Evolutionary conservation across 352 stramenopile genomes (phyloP).

Genomic region (Aphanomyces cochlioides): DNA sequence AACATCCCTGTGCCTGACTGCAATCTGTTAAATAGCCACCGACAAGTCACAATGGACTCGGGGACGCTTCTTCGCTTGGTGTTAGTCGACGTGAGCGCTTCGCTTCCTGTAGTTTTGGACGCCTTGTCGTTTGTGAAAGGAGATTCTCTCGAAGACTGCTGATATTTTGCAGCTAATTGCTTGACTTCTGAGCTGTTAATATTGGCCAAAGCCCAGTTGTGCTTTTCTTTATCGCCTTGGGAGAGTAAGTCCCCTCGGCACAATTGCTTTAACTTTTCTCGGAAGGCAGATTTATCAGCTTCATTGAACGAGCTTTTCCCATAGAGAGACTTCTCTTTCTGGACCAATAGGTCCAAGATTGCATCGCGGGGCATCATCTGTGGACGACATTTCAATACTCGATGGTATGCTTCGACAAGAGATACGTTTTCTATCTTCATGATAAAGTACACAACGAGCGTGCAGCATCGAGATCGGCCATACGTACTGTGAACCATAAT

Average conservation of each 20-base stretch:
- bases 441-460: slow-evolving; percentile 64
- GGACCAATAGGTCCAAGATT: slow-evolving; percentile 47
- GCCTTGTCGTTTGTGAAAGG: not conserved
- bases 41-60: slow-evolving; percentile 64
- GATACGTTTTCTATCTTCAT: slow-evolving; percentile 57
- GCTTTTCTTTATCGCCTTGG: not conserved
- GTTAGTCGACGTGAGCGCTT: slow-evolving; percentile 27
- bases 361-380: slow-evolving; percentile 62
- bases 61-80: slow-evolving; percentile 54
- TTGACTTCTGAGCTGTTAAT: slow-evolving; percentile 6
- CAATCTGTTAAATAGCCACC: slow-evolving; percentile 84
- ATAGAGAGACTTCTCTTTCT: slow-evolving; percentile 48
- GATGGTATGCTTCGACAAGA: slow-evolving; percentile 62
- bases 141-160: not conserved
- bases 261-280: slow-evolving; percentile 7
- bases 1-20: slow-evolving; percentile 71
- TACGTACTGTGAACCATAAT: slow-evolving; percentile 74
- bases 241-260: slow-evolving; percentile 1
- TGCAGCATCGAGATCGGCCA: slow-evolving; percentile 63
- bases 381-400: slow-evolving; percentile 41
- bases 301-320: slow-evolving; percentile 4
- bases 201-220: not conserved
- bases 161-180: slow-evolving; percentile 13
- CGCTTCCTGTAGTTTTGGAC: not conserved
- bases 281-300: not conserved